Evolutionary conservation across 805 yeast genomes (phyloP), one percentile per base, ranked within the genome.

Genomic region (Pichia manshurica): DNA sequence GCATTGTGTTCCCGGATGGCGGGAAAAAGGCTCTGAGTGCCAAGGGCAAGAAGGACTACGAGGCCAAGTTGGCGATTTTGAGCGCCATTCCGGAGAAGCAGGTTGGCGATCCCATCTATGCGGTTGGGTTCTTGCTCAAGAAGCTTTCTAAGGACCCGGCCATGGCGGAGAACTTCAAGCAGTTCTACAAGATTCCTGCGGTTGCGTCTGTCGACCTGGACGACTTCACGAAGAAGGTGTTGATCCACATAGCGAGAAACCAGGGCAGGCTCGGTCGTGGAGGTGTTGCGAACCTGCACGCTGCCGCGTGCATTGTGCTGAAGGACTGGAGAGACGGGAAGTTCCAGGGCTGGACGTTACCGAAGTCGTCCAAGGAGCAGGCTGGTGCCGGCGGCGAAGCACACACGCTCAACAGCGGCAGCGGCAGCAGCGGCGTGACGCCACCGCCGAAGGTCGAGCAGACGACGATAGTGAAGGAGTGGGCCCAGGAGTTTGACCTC

Each of bases 251-350:
- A 51, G 96, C 98, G 22, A 82, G 99, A 65, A 79, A 81, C 57
- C 82, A 88, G 66, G 99, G 99, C 49, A 79, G 97, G 67, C 73
- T 93, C 53, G 88, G 96, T 43, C 84, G 79, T 61, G 96, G 96
- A 38, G 99, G 99, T 62, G 68, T 93, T 50, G 96, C 98, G 48
- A 89, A 93, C 64, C 65, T 93, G 53, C 84, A 80, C 50, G 75
- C 90, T 54, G 96, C 98, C 8, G 96, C 95, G 33, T 65, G 78
- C 58, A 74, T 85, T 33, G 84, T 93, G 12, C 73, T 93, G 61
- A 87, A 79, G 59, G 99, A 93, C 68, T 93, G 98, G 98, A 81
- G 96, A 69, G 97, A 90, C 66, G 99, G 99, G 50, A 80, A 93
- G 63, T 81, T 93, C 58, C 68, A 83, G 47, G 96, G 97, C 42